Evolutionary conservation across 345 rosid species (phyloP), one percentile per base, ranked within the genome.

Genomic region (Eucalyptus pauciflora): DNA sequence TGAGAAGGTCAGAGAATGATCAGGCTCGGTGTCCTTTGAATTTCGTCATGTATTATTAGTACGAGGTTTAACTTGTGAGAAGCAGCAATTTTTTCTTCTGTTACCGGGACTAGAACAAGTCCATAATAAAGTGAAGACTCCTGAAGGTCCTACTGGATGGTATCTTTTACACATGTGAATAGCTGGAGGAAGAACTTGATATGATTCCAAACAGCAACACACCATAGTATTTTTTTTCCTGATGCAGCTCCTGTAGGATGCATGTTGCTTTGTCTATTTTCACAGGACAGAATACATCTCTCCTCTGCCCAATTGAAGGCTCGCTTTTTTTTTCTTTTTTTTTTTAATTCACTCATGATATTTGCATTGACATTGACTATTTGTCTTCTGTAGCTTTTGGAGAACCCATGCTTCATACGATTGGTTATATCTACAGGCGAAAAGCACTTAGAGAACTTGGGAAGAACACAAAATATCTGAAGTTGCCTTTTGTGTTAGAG

Each of bases 371-470:
- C 87, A 29, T 60, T 29, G 46, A 58, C 88, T 76, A 43, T 58
- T 58, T 86, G 27, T 67, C 87, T 45, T 79, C 87, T 48, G 88
- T 92, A 97, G 99, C 95, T 91, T 97, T 97, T 90, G 99, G 99
- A 48, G 99, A 97, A 92, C 97, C 98, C 50, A 96, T 97, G 98
- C 94, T 97, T 88, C 98, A 97, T 86, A 97, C 98, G 1, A 91
- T 97, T 85, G 99, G 99, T 43, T 97, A 97, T 89, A 95, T 96
- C 83, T 97, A 97, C 96, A 93, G 94, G 4, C 95, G 98, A 89
- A 94, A 95, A 95, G 98, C 97, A 86, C 93, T 97, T 12, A 97
- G 56, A 91, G 98, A 96, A 93, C 93, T 97, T 43, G 99, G 98
- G 46, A 96, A 95, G 90, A 98, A 96, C 90, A 97, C 86, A 89